phyloP scores from a whole-genome alignment of 805 yeast species.

The Pichia scutulata region DNA sequence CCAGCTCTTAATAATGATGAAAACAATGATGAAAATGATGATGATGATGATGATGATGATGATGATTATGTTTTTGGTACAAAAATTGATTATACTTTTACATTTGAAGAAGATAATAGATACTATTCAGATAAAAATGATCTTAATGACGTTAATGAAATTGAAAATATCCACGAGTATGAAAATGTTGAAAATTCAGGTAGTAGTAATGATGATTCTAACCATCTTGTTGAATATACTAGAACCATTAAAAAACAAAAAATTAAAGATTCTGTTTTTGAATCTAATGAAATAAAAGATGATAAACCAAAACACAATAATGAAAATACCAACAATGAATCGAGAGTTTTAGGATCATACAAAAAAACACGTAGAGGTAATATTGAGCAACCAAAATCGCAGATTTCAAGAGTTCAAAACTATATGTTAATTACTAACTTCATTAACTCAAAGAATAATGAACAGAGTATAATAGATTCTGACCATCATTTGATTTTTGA shows the following conservation, averaged over 20 bases:
- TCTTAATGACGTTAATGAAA: neutral
- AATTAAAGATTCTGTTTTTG: too few species aligned
- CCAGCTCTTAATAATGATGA: neutral
- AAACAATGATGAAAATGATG: neutral
- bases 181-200: neutral
- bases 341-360: neutral
- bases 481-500: neutral
- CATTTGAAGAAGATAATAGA: neutral
- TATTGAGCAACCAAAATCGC: neutral
- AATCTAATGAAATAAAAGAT: neutral
- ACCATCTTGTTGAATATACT: neutral
- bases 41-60: neutral
- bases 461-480: neutral
- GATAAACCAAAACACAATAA: too few species aligned
- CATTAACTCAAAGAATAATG: neutral
- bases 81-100: neutral
- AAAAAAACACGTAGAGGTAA: neutral
- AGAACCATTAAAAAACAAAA: neutral
- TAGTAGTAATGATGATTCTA: too few species aligned
- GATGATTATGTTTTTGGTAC: neutral
- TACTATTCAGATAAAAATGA: neutral
- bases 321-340: neutral
- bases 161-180: neutral
- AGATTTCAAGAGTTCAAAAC: neutral
- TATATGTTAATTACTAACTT: neutral